Conservation (phyloP, 306 rosid species). For the Lathyrus sativus region DNA sequence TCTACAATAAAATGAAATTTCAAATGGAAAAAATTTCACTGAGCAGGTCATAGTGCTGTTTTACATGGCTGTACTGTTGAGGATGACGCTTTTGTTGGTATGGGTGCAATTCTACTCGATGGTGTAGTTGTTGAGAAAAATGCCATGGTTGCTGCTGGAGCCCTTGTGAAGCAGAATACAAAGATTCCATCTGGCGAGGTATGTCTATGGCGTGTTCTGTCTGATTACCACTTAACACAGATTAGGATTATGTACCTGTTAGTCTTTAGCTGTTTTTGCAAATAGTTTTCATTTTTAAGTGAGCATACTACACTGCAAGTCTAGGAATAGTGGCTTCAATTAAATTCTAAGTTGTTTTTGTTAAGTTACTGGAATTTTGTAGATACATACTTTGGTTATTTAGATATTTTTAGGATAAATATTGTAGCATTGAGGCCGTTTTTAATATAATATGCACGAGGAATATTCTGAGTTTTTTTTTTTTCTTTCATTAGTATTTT, state of each 20-base stretch:
- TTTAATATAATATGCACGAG: neutral
- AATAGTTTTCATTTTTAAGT: slow-evolving; percentile 8
- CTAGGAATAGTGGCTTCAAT: slow-evolving; percentile 4
- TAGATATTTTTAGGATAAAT: slow-evolving; percentile 3
- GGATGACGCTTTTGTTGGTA: slow-evolving; percentile 94
- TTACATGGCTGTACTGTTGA: slow-evolving; percentile 90
- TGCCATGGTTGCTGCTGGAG: slow-evolving; percentile 94
- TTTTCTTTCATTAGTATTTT: neutral
- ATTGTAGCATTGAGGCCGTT: slow-evolving; percentile 20
- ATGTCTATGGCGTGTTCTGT: slow-evolving; percentile 30
- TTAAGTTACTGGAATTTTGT: neutral
- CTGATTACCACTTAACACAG: neutral
- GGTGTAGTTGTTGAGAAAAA: slow-evolving; percentile 85
- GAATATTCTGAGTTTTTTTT: neutral
- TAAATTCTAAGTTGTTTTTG: neutral
- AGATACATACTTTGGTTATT: neutral
- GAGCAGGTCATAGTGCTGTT: slow-evolving; percentile 85
- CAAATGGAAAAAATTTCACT: slow-evolving; percentile 20
- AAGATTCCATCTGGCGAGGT: slow-evolving; percentile 92
- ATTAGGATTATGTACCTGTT: slow-evolving; percentile 20
- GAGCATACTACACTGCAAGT: neutral
- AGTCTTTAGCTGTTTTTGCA: slow-evolving; percentile 7
- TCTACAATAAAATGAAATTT: neutral
- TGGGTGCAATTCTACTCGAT: slow-evolving; percentile 90
- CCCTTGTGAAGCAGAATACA: slow-evolving; percentile 88